Evolutionary conservation across 805 yeast species (phyloP).

Genomic region (Hanseniaspora singularis): DNA sequence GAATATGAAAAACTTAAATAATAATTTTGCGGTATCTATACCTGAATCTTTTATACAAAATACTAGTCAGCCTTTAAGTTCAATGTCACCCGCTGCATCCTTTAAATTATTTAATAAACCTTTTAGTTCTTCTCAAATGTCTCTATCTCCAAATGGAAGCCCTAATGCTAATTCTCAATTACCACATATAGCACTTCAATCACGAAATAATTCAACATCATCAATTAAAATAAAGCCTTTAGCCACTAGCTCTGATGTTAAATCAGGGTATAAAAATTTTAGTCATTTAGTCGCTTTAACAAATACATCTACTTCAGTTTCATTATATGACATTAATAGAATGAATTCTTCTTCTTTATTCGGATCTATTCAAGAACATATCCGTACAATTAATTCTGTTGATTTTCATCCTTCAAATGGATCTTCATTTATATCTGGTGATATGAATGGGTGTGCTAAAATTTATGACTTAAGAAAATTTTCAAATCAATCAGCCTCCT

Average conservation of each 20-base stretch:
- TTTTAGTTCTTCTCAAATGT: slow-evolving; percentile 17
- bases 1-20: too few relatives aligned
- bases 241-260: slow-evolving; percentile 29
- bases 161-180: slow-evolving; percentile 1
- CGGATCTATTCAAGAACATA: slow-evolving; percentile 25
- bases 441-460: slow-evolving; percentile 69
- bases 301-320: slow-evolving; percentile 27
- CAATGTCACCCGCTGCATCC: slow-evolving; percentile 7
- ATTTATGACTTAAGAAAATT: slow-evolving; percentile 56
- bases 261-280: slow-evolving; percentile 26
- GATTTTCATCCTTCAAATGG: slow-evolving; percentile 27
- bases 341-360: slow-evolving; percentile 21
- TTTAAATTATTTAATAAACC: slow-evolving; percentile 7
- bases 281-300: slow-evolving; percentile 27
- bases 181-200: slow-evolving; percentile 14
- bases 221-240: slow-evolving; percentile 21
- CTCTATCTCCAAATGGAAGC: slow-evolving; percentile 17
- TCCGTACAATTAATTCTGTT: slow-evolving; percentile 29
- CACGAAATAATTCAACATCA: slow-evolving; percentile 18
- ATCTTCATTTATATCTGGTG: slow-evolving; percentile 44
- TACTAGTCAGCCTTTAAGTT: neutral
- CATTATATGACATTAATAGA: slow-evolving; percentile 27
- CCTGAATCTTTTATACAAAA: neutral
- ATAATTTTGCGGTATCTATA: neutral
- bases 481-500: neutral